Evolutionary conservation across 176 grass and related monocot genomes (phyloP).

Genomic region (Aegilops longissima): DNA sequence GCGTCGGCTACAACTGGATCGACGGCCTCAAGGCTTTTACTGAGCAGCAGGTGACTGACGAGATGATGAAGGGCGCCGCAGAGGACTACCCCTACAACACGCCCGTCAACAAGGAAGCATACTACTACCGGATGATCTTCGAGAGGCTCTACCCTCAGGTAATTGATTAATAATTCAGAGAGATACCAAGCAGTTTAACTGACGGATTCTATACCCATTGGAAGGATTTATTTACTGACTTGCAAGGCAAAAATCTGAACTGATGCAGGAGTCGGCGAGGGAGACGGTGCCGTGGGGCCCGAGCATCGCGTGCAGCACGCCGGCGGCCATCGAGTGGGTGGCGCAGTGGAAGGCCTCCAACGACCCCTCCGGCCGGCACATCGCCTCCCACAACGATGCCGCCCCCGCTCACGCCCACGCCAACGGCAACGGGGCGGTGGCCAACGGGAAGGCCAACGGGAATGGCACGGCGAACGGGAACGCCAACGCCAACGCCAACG

Average conservation of each 20-base stretch:
- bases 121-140: slow-evolving; percentile 98
- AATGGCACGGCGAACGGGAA: slow-evolving; percentile 34
- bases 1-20: slow-evolving; percentile 95
- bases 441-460: background rate
- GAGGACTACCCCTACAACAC: slow-evolving; percentile 75
- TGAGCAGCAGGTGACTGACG: slow-evolving; percentile 65
- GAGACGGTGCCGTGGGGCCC: slow-evolving; percentile 84
- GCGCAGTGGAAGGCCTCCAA: slow-evolving; percentile 84
- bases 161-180: background rate
- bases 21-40: slow-evolving; percentile 93
- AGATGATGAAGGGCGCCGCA: slow-evolving; percentile 80
- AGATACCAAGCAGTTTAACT: background rate
- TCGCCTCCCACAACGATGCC: slow-evolving; percentile 70
- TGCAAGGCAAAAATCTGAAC: background rate
- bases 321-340: slow-evolving; percentile 93
- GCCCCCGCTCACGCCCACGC: slow-evolving; percentile 14
- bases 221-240: background rate
- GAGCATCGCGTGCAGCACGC: slow-evolving; percentile 95
- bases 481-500: slow-evolving; percentile 13
- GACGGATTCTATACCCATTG: background rate
- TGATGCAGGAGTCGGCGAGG: slow-evolving; percentile 78
- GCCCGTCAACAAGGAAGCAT: slow-evolving; percentile 81
- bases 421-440: background rate
- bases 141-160: slow-evolving; percentile 99
- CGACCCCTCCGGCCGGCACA: slow-evolving; percentile 81